Evolutionary conservation across 805 yeast genomes (phyloP).

Genomic region (Wickerhamomyces silvicola): DNA sequence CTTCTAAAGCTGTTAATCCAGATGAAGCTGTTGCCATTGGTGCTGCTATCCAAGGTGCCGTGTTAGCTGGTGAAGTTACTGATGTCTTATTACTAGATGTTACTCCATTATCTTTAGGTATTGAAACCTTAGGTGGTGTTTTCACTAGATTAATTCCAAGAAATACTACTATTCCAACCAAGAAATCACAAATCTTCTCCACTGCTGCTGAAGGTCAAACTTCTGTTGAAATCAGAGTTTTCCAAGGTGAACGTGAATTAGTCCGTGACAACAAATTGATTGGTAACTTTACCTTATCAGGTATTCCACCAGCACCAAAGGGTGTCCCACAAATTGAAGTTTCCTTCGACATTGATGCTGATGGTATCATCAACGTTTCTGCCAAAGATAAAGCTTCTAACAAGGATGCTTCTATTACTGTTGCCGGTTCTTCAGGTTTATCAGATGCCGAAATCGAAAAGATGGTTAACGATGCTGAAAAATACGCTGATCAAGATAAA

Average conservation of each 20-base stretch:
- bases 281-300: constrained; percentile 67
- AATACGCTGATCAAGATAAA: constrained; percentile 51
- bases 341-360: constrained; percentile 74
- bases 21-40: constrained; percentile 89
- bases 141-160: constrained; percentile 72
- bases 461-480: constrained; percentile 56
- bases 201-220: constrained; percentile 84
- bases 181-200: constrained; percentile 66
- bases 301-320: constrained; percentile 72
- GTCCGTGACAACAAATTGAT: constrained; percentile 74
- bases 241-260: constrained; percentile 75
- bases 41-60: constrained; percentile 87
- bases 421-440: constrained; percentile 55
- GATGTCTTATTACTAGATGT: constrained; percentile 76
- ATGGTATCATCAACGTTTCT: constrained; percentile 76
- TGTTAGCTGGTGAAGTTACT: constrained; percentile 75
- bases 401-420: constrained; percentile 67
- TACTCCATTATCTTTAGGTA: constrained; percentile 74
- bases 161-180: constrained; percentile 70
- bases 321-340: constrained; percentile 79
- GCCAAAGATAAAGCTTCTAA: constrained; percentile 80
- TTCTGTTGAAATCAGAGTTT: constrained; percentile 72
- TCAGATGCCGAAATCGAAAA: constrained; percentile 57
- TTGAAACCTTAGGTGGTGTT: constrained; percentile 77
- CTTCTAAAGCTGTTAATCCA: constrained; percentile 74